Percentiles rank a stretch among this genome's conserved stretches.
Conservation (phyloP, 2,329 filamentous ascomycete species). For the Trichoderma lentiforme region DNA sequence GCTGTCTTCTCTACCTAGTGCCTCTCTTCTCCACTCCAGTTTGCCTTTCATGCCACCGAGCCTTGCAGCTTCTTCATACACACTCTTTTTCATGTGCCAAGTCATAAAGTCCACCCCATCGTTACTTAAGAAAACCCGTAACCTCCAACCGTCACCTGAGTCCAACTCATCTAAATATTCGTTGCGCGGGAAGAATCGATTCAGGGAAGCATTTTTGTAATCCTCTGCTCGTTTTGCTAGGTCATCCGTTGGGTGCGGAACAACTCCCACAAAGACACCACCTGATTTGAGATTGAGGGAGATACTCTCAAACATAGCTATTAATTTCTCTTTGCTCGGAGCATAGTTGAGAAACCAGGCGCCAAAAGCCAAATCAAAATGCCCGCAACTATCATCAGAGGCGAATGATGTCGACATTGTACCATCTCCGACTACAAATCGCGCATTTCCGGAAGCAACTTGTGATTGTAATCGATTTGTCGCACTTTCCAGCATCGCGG, state of each 20-base stretch:
- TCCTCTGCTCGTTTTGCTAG: not conserved
- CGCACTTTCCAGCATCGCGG: not conserved
- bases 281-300: conserved; percentile 17
- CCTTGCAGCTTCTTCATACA: conserved; percentile 18
- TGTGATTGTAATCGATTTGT: not conserved
- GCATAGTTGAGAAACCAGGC: conserved; percentile 21
- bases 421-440: not conserved
- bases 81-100: conserved; percentile 16
- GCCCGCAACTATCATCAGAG: not conserved
- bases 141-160: not conserved
- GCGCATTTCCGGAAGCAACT: not conserved
- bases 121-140: not conserved
- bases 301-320: conserved; percentile 17
- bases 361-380: conserved; percentile 7
- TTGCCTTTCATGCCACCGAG: conserved; percentile 14
- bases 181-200: not conserved
- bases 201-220: not conserved
- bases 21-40: conserved; percentile 1
- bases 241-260: conserved; percentile 13
- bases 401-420: not conserved
- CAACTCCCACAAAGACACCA: conserved; percentile 19
- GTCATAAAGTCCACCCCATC: conserved; percentile 10
- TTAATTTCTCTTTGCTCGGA: not conserved
- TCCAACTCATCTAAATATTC: not conserved
- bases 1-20: not conserved